phyloP scores from a whole-genome alignment of 2,329 filamentous ascomycete species.

The Pseudocercospora crystallina region DNA sequence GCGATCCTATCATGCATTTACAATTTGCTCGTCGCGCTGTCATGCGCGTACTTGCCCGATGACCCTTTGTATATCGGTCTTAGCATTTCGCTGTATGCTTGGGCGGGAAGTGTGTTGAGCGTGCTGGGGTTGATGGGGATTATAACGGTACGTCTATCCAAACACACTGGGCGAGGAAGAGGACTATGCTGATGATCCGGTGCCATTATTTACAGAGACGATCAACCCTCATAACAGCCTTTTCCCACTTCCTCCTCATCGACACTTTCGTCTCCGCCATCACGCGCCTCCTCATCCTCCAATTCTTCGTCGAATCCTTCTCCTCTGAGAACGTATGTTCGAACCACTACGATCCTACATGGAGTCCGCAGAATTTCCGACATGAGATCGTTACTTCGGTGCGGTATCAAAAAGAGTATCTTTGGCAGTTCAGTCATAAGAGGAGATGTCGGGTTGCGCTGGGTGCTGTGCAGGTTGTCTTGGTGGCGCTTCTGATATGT shows the following conservation, averaged over 20 bases:
- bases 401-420: conserved; percentile 23
- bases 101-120: conserved; percentile 27
- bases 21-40: conserved; percentile 26
- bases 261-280: conserved; percentile 28
- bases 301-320: conserved; percentile 28
- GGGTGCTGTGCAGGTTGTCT: conserved; percentile 22
- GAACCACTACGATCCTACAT: conserved; percentile 20
- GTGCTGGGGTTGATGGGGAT: conserved; percentile 27
- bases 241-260: conserved; percentile 29
- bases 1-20: conserved; percentile 26
- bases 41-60: conserved; percentile 29
- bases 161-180: too few species aligned
- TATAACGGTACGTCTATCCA: conserved; percentile 17
- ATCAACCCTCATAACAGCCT: conserved; percentile 23
- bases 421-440: conserved; percentile 17
- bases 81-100: conserved; percentile 28
- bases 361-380: conserved; percentile 21
- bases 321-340: conserved; percentile 26
- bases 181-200: neutral
- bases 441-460: conserved; percentile 23
- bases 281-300: conserved; percentile 24
- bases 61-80: conserved; percentile 30
- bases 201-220: conserved; percentile 15
- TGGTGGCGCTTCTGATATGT: conserved; percentile 17
- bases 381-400: conserved; percentile 26